Evolutionary conservation across 2,329 filamentous ascomycete genomes (phyloP), one percentile per base, ranked within the genome.

Genomic region (Monosporascus ibericus): DNA sequence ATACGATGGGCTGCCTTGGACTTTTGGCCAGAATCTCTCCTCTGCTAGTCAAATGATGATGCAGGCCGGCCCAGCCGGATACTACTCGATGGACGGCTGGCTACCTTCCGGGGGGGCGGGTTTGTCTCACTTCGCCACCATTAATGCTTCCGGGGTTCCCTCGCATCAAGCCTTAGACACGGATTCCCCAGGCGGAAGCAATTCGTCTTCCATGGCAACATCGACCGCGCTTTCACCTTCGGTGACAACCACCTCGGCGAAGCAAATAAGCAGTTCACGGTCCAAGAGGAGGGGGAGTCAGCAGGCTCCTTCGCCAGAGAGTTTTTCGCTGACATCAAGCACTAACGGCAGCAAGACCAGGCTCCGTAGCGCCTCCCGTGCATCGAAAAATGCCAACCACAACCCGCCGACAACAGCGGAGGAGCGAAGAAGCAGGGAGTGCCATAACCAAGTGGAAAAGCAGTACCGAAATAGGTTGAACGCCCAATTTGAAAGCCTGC

Each of bases 391-490:
- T 57, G 66, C 65, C 20, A 64, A 67, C 50, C 65, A 67, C 50
- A 68, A 68, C 58, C 66, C 66, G 27, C 65, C 66, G n/a, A 59
- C 61, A 38, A 60, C 65, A 37, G 57, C 56, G 18, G 65, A 68
- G 55, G 66, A 69, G 56, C 63, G 64, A 17, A 64, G 64, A 49
- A 67, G 60, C 54, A 62, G 67, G 47, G 65, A 67, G 55, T 69
- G 68, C 44, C 74, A 76, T 58, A 76, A 76, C 60, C 70, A 75
- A 48, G 73, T 76, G 8, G 74, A 76, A 64, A 74, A 75, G 60
- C 72, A 76, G 58, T 76, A 76, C 63, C 72, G 74, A 37, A 74
- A 75, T 63, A 65, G 74, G 24, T 70, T 76, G 36, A 76, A 76
- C 54, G 64, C 66, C 2, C 72, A 76, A 60, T 76, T 75, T 52